phyloP scores from a whole-genome alignment of 345 rosid genomes.

The Garcia nutans region DNA sequence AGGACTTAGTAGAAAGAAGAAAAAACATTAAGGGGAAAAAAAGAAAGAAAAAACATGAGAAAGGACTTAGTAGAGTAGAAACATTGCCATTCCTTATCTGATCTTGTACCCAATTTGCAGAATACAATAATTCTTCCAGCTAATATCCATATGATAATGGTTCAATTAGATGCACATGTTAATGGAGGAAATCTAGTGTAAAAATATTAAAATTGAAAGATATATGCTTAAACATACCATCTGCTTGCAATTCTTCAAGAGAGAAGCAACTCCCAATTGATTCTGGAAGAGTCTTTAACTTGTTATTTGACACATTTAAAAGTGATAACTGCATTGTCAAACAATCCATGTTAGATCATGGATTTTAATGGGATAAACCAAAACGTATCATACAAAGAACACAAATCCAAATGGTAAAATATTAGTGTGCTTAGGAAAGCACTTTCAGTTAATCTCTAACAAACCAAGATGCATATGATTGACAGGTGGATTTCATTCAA shows the following conservation, averaged over 20 bases:
- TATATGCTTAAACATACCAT: slow-evolving; percentile 48
- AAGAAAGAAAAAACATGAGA: too few relatives aligned
- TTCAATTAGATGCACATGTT: too few relatives aligned
- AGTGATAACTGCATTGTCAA: slow-evolving; percentile 68
- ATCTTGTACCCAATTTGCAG: too few relatives aligned
- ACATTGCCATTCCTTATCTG: too few relatives aligned
- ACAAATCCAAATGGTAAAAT: neutral
- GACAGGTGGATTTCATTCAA: neutral
- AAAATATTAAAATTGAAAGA: neutral
- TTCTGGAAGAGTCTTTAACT: slow-evolving; percentile 87
- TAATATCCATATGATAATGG: neutral
- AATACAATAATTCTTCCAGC: neutral
- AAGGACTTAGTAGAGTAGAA: too few relatives aligned
- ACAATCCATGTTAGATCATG: slow-evolving; percentile 19
- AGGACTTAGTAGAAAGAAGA: too few relatives aligned
- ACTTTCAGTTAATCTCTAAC: neutral
- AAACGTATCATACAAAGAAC: neutral
- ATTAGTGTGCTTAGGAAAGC: neutral
- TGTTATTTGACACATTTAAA: slow-evolving; percentile 83
- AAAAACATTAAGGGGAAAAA: too few relatives aligned
- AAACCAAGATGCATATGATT: neutral
- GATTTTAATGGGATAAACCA: slow-evolving; percentile 9
- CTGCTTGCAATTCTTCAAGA: slow-evolving; percentile 88
- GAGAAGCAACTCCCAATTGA: slow-evolving; percentile 94
- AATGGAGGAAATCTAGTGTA: neutral